Conservation (phyloP, 192 early-diverging fungal species). For the Spizellomyces punctatus region DNA sequence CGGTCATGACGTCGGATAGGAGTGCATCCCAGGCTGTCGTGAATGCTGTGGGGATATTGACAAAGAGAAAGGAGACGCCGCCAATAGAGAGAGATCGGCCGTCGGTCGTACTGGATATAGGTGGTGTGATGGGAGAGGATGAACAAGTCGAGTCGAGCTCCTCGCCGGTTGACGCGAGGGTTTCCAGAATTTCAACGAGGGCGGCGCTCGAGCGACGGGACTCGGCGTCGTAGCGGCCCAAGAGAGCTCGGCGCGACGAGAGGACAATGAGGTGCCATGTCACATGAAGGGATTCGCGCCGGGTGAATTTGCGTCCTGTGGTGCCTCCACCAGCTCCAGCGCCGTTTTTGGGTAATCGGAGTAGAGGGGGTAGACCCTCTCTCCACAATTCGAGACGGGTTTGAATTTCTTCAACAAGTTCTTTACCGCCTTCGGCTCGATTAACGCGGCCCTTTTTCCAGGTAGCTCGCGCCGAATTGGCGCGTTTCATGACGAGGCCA, state of each 20-base stretch:
- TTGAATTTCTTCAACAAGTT: slow-evolving; percentile 10
- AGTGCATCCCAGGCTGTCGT: slow-evolving; percentile 15
- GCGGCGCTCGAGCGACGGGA: slow-evolving; percentile 1
- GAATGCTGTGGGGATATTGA: slow-evolving; percentile 6
- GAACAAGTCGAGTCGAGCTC: neutral
- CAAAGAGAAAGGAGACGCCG: neutral
- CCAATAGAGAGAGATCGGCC: neutral
- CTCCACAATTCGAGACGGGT: slow-evolving; percentile 15
- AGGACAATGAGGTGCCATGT: slow-evolving; percentile 16
- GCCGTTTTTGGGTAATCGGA: neutral
- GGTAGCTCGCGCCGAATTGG: slow-evolving; percentile 5
- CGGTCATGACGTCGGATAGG: slow-evolving; percentile 1
- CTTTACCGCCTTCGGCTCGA: slow-evolving; percentile 13
- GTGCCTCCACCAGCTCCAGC: neutral
- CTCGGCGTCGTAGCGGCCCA: slow-evolving; percentile 16
- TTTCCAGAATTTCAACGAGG: slow-evolving; percentile 13
- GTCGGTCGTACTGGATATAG: neutral
- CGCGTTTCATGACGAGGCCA: slow-evolving; percentile 8
- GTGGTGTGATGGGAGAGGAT: neutral
- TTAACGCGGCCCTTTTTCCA: slow-evolving; percentile 3
- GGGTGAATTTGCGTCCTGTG: neutral
- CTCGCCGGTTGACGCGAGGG: neutral
- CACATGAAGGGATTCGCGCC: slow-evolving; percentile 11
- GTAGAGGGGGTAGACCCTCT: slow-evolving; percentile 10
- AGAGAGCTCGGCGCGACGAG: slow-evolving; percentile 1